phyloP scores from a whole-genome alignment of 2,329 filamentous ascomycete genomes.

The Fusarium pininemorale region DNA sequence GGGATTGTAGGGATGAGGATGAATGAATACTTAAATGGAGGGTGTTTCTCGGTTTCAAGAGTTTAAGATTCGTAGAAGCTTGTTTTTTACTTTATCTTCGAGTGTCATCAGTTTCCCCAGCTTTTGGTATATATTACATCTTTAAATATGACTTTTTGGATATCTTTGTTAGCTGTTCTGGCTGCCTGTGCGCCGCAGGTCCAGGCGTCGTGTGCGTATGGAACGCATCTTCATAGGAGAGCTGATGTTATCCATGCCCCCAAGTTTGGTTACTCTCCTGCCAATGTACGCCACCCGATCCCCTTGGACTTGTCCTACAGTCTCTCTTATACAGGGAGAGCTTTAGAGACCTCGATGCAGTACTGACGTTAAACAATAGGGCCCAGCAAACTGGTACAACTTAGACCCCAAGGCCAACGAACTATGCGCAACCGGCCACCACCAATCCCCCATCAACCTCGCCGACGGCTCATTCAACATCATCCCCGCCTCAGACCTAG shows the following conservation, averaged over 20 bases:
- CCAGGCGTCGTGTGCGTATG: conserved; percentile 52
- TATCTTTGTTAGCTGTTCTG: conserved; percentile 15
- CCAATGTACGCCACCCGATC: conserved; percentile 41
- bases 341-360: fast-evolving
- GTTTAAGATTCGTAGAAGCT: background rate
- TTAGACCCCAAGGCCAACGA: conserved; percentile 53
- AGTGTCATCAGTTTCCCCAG: background rate
- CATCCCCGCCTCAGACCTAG: conserved; percentile 45
- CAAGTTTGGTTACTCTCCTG: conserved; percentile 51
- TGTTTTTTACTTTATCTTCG: background rate
- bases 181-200: conserved; percentile 26
- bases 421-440: conserved; percentile 57
- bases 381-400: conserved; percentile 63
- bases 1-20: background rate
- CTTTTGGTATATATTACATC: background rate
- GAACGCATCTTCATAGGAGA: conserved; percentile 49
- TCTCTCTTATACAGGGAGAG: fast-evolving
- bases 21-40: conserved; percentile 1
- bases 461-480: conserved; percentile 41
- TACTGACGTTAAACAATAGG: conserved; percentile 37
- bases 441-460: conserved; percentile 67
- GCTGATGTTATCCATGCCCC: conserved; percentile 46
- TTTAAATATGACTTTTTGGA: conserved; percentile 21
- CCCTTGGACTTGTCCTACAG: fast-evolving
- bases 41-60: background rate